Evolutionary conservation across 1,284 basidiomycete species (phyloP), one percentile per base, ranked within the genome.

Genomic region (Apiotrichum brassicae): DNA sequence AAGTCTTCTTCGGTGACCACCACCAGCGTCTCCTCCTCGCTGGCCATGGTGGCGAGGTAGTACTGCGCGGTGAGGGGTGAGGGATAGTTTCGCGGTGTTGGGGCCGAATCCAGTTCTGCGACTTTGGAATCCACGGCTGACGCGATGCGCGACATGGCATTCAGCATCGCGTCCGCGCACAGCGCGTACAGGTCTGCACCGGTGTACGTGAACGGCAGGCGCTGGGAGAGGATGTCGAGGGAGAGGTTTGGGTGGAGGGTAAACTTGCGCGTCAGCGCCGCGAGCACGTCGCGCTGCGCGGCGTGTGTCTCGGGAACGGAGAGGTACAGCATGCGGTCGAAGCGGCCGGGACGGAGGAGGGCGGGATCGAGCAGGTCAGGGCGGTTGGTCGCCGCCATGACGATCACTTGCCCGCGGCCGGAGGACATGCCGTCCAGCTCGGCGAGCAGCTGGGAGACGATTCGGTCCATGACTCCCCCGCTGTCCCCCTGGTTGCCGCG

Each of bases 161-260:
- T 89, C 42, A 99, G 79, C 79, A 98, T 84, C 2, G 94, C 92
- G 68, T 99, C 95, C 4, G 91, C 87, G 68, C 94, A 97, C 14
- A 99, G 76, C 0, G 95, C 94, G 75, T 99, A 98, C 61, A 98
- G 92, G 72, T 99, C 95, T 30, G 95, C 95, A 23, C 95, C 92
- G 4, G 92, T 97, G 64, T 86, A 90, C 68, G 94, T 91, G 76
- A 95, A 90, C 0, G 91, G 85, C 56, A 92, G 97, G 46, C 77
- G 76, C 34, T 85, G 78, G 13, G 87, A 86, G 43, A 99, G 75
- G 7, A 68, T 64, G 26, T 73, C 69, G 14, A 98, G 79, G 60
- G 85, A 76, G 8, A 94, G 76, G 44, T 76, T 76, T 0, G 84
- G 78, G 59, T 89, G 81, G 22, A 97, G 78, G 42, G 81, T 82